phyloP scores from a whole-genome alignment of 306 rosid genomes.

The Amphicarpaea edgeworthii region DNA sequence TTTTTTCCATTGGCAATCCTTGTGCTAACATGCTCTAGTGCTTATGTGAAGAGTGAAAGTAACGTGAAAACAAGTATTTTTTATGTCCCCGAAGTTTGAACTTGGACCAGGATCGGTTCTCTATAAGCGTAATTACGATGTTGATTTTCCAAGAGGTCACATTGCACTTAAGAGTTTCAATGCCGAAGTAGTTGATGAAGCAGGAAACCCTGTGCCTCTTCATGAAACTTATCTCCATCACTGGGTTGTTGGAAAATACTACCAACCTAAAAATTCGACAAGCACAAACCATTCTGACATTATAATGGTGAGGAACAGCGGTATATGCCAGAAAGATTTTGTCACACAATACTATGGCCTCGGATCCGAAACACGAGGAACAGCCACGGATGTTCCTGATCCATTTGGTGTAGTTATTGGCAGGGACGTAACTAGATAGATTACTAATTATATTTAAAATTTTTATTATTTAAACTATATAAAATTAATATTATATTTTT shows the following conservation, averaged over 20 bases:
- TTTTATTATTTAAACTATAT: too few relatives aligned
- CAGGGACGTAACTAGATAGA: too few relatives aligned
- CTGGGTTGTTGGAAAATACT: constrained; percentile 10
- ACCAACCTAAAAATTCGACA: constrained; percentile 30
- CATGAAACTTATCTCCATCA: constrained; percentile 18
- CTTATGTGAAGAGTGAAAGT: constrained; percentile 33
- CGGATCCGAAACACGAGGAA: constrained; percentile 77
- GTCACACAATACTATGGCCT: constrained; percentile 63
- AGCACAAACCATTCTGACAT: constrained; percentile 31
- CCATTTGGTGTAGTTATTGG: constrained; percentile 81
- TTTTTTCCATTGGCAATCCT: too few relatives aligned
- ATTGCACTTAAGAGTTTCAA: constrained; percentile 44
- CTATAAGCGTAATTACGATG: constrained; percentile 46
- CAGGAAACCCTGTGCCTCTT: constrained; percentile 4
- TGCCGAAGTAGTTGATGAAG: constrained; percentile 4
- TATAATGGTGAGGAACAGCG: constrained; percentile 50
- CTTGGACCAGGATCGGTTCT: constrained; percentile 72
- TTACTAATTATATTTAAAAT: too few relatives aligned
- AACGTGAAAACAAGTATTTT: constrained; percentile 55
- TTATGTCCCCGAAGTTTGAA: constrained; percentile 66
- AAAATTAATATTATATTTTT: too few relatives aligned
- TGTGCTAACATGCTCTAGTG: constrained; percentile 37
- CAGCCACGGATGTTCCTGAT: constrained; percentile 59
- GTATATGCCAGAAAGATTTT: constrained; percentile 62
- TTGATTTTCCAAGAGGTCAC: constrained; percentile 78